A percentile compares a stretch with the other conserved stretches of the same genome.
These are phyloP conservation scores for Phialocephala sp. DNA, from an alignment of 2,329 filamentous ascomycete genomes.

Conservation along the genomic window DNA sequence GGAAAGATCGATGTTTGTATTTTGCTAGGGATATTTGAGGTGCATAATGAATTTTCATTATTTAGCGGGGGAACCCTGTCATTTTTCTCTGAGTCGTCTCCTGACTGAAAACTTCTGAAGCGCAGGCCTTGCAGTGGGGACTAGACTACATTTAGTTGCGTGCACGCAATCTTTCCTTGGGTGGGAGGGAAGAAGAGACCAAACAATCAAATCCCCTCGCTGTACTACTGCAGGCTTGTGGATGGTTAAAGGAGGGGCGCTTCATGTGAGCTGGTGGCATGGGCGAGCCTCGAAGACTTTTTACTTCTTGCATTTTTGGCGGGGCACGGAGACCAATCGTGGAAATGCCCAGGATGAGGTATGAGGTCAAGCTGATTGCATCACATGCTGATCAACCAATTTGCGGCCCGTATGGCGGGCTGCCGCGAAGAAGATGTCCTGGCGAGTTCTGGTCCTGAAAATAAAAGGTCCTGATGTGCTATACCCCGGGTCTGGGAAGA, in stretches of 20 bases:
- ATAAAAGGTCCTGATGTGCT: neutral
- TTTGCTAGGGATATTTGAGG: constrained; percentile 11
- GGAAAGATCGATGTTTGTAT: neutral
- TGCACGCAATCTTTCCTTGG: constrained; percentile 8
- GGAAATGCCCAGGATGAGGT: neutral
- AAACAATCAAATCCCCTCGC: neutral
- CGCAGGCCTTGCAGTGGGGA: constrained; percentile 13
- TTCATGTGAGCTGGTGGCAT: neutral
- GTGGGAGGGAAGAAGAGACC: neutral
- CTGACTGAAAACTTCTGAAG: constrained; percentile 6
- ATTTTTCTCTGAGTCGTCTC: constrained; percentile 2
- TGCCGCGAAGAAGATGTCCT: neutral
- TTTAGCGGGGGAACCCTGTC: constrained; percentile 8
- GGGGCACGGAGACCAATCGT: constrained; percentile 16
- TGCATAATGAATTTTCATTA: neutral
- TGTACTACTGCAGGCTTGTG: constrained; percentile 2
- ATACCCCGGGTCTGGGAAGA: neutral
- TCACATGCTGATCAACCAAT: constrained; percentile 3
- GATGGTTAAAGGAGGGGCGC: constrained; percentile 15
- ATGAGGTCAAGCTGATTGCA: neutral
- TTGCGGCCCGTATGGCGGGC: neutral
- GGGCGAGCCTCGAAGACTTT: constrained; percentile 22
- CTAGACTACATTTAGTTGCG: constrained; percentile 17
- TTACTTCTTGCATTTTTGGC: constrained; percentile 22
- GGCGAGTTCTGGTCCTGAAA: neutral